Conservation (phyloP, 345 rosid genomes). For the Cochlearia excelsa region DNA sequence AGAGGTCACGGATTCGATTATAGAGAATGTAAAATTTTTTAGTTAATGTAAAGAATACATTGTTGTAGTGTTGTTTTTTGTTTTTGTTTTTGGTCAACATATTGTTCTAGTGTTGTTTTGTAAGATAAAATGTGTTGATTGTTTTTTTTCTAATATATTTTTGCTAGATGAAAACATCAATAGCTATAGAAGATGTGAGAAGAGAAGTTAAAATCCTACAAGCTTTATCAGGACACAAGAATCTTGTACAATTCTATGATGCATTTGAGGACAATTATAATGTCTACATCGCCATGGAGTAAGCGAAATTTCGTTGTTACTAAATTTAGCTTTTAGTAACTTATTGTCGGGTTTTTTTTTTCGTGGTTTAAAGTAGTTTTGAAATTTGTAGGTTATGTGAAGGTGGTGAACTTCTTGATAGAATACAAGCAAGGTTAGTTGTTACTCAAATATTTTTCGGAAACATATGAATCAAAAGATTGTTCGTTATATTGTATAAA, state of each 20-base stretch:
- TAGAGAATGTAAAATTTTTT: too few relatives aligned
- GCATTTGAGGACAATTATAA: conserved; percentile 35
- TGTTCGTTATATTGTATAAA: neutral
- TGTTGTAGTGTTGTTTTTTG: too few relatives aligned
- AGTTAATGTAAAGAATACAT: too few relatives aligned
- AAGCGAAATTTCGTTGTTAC: conserved; percentile 33
- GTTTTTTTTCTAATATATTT: neutral
- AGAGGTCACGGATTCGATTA: too few relatives aligned
- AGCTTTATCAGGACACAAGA: conserved; percentile 84
- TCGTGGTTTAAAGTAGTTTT: conserved; percentile 2
- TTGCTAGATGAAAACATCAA: conserved; percentile 89
- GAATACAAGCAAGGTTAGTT: conserved; percentile 75
- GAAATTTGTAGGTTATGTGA: conserved; percentile 75
- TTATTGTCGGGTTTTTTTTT: too few relatives aligned
- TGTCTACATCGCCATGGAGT: conserved; percentile 95
- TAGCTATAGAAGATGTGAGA: conserved; percentile 94
- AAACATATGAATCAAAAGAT: neutral
- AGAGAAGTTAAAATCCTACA: conserved; percentile 89
- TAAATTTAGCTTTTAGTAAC: too few relatives aligned
- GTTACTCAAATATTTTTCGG: neutral
- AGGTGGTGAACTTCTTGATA: conserved; percentile 95
- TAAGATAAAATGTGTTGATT: conserved; percentile 4
- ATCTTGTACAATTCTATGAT: conserved; percentile 64
- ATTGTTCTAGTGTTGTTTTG: neutral
- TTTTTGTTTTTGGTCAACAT: too few relatives aligned